Evolutionary conservation across 495 filamentous ascomycete species (phyloP).

Genomic region (Astrothelium macrocarpum): DNA sequence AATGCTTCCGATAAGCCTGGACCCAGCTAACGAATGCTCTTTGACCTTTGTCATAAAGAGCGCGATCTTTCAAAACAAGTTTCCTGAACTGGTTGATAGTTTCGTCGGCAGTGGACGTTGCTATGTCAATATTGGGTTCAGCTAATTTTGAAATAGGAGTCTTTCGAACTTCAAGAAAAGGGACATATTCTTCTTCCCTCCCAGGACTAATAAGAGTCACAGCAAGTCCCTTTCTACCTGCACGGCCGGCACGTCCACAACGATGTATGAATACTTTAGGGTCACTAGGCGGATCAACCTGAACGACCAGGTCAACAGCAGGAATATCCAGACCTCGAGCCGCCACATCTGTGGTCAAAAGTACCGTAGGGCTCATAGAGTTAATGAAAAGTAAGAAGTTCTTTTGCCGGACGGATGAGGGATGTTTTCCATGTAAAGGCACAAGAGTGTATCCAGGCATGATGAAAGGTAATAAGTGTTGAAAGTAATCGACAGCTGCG

Average conservation of each 20-base stretch:
- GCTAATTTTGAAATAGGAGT: conserved; percentile 64
- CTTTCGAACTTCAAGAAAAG: conserved; percentile 78
- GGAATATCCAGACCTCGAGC: conserved; percentile 90
- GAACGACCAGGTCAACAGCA: conserved; percentile 85
- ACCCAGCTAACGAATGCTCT: conserved; percentile 90
- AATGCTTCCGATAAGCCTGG: conserved; percentile 80
- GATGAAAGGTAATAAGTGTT: conserved; percentile 58
- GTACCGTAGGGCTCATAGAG: conserved; percentile 54
- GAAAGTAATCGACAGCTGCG: conserved; percentile 88
- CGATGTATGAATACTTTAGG: conserved; percentile 94
- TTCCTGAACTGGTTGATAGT: conserved; percentile 49
- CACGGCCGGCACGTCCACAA: conserved; percentile 84
- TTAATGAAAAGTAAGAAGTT: conserved; percentile 74
- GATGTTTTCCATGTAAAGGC: conserved; percentile 84
- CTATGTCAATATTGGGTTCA: conserved; percentile 19
- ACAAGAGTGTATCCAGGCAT: conserved; percentile 57
- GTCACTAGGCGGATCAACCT: conserved; percentile 84
- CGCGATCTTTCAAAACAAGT: conserved; percentile 60
- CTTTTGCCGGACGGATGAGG: conserved; percentile 64
- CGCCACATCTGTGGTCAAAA: conserved; percentile 80
- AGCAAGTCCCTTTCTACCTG: conserved; percentile 75
- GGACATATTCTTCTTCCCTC: conserved; percentile 78
- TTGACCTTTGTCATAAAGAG: conserved; percentile 77
- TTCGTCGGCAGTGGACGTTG: conserved; percentile 43
- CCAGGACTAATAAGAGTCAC: conserved; percentile 76